phyloP scores from a whole-genome alignment of 2,329 filamentous ascomycete species.

The Plectosphaerella plurivora region DNA sequence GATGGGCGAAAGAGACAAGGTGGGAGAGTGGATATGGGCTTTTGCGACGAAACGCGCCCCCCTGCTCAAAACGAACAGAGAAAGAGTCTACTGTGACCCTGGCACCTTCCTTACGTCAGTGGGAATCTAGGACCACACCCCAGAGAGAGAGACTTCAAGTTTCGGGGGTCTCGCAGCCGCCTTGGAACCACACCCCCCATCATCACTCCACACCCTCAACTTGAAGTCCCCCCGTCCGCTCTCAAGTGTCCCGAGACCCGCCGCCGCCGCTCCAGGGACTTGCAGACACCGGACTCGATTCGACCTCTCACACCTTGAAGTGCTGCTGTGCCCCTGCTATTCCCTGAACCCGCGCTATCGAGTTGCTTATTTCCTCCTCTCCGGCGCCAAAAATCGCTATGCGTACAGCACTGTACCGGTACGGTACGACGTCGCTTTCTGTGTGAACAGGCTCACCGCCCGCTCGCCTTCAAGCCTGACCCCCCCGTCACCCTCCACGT shows the following conservation, averaged over 20 bases:
- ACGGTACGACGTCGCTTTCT: too few species aligned
- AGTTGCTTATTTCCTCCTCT: not conserved
- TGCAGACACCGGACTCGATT: too few species aligned
- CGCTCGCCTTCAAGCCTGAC: too few species aligned
- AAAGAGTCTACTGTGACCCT: not conserved
- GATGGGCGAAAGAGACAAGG: not conserved
- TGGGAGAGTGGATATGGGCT: not conserved
- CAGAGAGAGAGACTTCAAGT: not conserved
- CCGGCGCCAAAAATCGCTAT: too few species aligned
- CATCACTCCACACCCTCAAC: not conserved
- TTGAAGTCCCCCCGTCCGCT: not conserved
- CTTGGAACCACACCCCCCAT: not conserved
- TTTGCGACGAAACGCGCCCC: slow-evolving; percentile 1
- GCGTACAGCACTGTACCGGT: too few species aligned
- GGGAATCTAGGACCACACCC: slow-evolving; percentile 3
- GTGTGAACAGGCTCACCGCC: too few species aligned
- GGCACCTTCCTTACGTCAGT: slow-evolving; percentile 12
- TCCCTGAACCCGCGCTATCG: not conserved
- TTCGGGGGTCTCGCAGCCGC: not conserved
- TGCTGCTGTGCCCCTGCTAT: not conserved
- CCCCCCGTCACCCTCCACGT: too few species aligned
- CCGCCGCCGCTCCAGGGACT: not conserved
- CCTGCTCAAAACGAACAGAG: slow-evolving; percentile 12
- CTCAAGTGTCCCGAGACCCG: not conserved
- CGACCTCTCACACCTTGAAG: too few species aligned